These are phyloP conservation scores for Diversispora epigaea DNA, from an alignment of 192 early-diverging fungal genomes.

Conservation along the genomic window DNA sequence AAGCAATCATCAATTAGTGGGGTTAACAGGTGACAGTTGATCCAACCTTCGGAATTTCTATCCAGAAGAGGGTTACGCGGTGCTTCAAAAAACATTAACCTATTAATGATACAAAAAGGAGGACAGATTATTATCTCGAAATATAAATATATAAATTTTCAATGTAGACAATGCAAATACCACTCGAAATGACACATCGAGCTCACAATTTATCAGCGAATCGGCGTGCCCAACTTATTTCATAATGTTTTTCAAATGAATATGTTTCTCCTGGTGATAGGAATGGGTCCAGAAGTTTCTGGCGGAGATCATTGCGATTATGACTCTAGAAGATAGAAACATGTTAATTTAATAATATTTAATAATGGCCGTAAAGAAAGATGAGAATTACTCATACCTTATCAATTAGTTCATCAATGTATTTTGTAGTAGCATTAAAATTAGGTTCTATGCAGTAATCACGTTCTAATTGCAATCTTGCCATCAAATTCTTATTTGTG, in stretches of 20 bases:
- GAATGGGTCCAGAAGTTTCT: background rate
- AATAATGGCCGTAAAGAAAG: slow-evolving; percentile 3
- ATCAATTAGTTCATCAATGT: slow-evolving; percentile 20
- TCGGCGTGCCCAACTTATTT: background rate
- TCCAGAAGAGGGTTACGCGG: background rate
- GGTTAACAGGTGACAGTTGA: background rate
- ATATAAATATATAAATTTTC: background rate
- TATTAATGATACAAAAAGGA: background rate
- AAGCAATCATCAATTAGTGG: slow-evolving; percentile 5
- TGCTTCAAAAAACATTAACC: slow-evolving; percentile 1
- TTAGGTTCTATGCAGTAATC: background rate
- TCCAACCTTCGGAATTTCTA: slow-evolving; percentile 13
- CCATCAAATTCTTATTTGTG: slow-evolving; percentile 11
- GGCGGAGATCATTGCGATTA: background rate
- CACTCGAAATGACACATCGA: background rate
- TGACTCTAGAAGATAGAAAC: slow-evolving; percentile 4
- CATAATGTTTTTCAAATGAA: slow-evolving; percentile 16
- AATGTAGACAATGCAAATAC: slow-evolving; percentile 4
- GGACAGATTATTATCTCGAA: background rate
- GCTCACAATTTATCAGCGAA: slow-evolving; percentile 19
- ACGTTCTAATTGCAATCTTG: slow-evolving; percentile 3
- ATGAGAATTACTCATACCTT: background rate
- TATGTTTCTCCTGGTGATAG: slow-evolving; percentile 10
- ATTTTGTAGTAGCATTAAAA: slow-evolving; percentile 10
- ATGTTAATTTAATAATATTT: background rate